phyloP scores from a whole-genome alignment of 2,329 filamentous ascomycete species.

The Leptographium procerum region DNA sequence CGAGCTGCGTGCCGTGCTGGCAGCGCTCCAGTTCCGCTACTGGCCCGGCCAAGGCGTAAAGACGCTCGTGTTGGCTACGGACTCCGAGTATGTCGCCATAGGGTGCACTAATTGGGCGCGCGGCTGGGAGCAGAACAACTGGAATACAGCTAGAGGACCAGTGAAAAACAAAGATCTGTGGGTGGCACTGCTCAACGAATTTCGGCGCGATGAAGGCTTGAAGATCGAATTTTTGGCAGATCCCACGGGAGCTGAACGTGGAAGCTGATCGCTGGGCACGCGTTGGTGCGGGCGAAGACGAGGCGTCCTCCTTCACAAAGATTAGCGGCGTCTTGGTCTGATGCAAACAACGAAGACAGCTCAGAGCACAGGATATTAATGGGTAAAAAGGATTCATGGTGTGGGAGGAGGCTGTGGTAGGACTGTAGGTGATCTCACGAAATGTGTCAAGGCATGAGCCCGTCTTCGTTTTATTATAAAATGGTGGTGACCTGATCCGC shows the following conservation, averaged over 20 bases:
- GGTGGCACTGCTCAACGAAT: slow-evolving; percentile 23
- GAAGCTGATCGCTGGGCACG: not conserved
- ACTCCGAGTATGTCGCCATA: slow-evolving; percentile 33
- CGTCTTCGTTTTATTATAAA: too few relatives aligned
- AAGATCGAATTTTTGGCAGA: slow-evolving; percentile 20
- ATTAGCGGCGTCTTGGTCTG: too few relatives aligned
- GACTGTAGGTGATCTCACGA: too few relatives aligned
- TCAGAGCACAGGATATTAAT: too few relatives aligned
- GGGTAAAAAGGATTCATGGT: too few relatives aligned
- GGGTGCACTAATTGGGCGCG: slow-evolving; percentile 28
- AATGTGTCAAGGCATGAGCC: too few relatives aligned
- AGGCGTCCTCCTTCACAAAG: too few relatives aligned
- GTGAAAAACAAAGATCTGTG: slow-evolving; percentile 32
- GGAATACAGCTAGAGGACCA: slow-evolving; percentile 19
- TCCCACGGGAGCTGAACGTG: slow-evolving; percentile 6
- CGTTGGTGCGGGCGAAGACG: too few relatives aligned
- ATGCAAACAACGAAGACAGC: too few relatives aligned
- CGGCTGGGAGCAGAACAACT: slow-evolving; percentile 27
- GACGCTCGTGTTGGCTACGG: slow-evolving; percentile 33
- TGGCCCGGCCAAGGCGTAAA: slow-evolving; percentile 30
- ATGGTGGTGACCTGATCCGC: too few relatives aligned
- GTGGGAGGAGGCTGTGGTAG: too few relatives aligned
- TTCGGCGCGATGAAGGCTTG: not conserved
- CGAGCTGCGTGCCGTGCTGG: slow-evolving; percentile 33
- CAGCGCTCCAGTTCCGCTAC: slow-evolving; percentile 27